Conservation (phyloP, 345 rosid species). For the Linum tenue region DNA sequence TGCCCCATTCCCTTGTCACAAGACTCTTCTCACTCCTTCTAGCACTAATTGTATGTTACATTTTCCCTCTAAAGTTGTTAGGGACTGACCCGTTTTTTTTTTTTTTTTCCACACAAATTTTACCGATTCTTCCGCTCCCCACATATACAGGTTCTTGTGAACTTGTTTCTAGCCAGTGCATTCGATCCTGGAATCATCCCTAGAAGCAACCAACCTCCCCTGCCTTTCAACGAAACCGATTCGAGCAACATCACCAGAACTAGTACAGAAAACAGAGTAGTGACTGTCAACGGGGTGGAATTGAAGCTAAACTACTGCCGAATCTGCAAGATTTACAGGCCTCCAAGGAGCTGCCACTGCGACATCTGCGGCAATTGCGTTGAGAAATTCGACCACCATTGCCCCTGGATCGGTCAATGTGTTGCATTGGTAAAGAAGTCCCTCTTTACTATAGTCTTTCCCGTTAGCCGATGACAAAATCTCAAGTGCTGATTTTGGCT, state of each 20-base stretch:
- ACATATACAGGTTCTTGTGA: conserved; percentile 23
- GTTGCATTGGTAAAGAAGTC: conserved; percentile 28
- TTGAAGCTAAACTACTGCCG: conserved; percentile 30
- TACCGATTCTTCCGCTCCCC: neutral
- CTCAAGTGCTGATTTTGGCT: neutral
- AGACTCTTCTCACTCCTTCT: conserved; percentile 14
- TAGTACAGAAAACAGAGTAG: conserved; percentile 3
- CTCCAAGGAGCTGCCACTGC: conserved; percentile 42
- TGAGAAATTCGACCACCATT: conserved; percentile 34
- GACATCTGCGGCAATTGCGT: conserved; percentile 35
- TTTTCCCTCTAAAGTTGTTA: neutral
- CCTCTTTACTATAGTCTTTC: neutral
- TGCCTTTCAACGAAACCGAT: conserved; percentile 14
- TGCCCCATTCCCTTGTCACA: conserved; percentile 11
- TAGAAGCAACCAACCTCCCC: conserved; percentile 13
- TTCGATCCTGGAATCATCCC: conserved; percentile 36
- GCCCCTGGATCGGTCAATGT: conserved; percentile 39
- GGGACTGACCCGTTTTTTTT: neutral
- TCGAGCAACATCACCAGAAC: conserved; percentile 18
- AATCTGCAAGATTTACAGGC: conserved; percentile 29
- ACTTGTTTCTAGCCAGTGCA: conserved; percentile 24
- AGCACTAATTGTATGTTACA: conserved; percentile 19
- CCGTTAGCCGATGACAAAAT: no score
- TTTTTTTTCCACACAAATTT: neutral
- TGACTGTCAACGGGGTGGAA: conserved; percentile 29